Percentiles rank a stretch among this genome's conserved stretches.
phyloP scores from a whole-genome alignment of 306 rosid species.

The Pachyrhizus erosus region DNA sequence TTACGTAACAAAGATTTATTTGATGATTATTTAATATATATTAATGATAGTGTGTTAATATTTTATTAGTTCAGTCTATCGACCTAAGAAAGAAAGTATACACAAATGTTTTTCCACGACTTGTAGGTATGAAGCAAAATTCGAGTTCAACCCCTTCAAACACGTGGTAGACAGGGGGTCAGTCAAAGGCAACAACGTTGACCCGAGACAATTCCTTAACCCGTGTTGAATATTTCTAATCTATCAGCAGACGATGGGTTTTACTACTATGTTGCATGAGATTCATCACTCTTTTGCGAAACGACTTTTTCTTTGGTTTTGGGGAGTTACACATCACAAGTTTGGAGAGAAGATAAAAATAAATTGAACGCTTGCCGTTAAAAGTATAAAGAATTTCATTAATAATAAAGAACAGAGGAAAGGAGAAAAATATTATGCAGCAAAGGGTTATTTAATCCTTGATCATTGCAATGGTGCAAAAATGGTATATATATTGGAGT shows the following conservation, averaged over 20 bases:
- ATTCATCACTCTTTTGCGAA: not conserved
- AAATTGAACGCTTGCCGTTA: not conserved
- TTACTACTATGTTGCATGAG: not conserved
- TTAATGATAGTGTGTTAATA: not conserved
- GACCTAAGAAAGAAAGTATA: not conserved
- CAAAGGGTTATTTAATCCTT: not conserved
- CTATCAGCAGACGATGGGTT: not conserved
- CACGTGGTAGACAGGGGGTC: not conserved
- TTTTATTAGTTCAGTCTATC: not conserved
- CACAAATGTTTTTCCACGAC: not conserved
- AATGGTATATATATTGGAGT: too few species aligned
- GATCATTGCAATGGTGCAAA: not conserved
- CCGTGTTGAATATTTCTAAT: not conserved
- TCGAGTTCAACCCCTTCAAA: not conserved
- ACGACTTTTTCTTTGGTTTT: not conserved
- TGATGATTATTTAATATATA: not conserved
- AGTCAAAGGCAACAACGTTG: not conserved
- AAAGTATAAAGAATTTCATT: not conserved
- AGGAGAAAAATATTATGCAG: not conserved
- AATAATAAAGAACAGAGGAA: not conserved
- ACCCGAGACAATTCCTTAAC: not conserved
- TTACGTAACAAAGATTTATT: not conserved
- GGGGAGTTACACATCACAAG: not conserved
- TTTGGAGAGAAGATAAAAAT: not conserved
- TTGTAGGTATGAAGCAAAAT: not conserved